phyloP scores from a whole-genome alignment of 129 eudicot genomes.

The Calendula officinalis region DNA sequence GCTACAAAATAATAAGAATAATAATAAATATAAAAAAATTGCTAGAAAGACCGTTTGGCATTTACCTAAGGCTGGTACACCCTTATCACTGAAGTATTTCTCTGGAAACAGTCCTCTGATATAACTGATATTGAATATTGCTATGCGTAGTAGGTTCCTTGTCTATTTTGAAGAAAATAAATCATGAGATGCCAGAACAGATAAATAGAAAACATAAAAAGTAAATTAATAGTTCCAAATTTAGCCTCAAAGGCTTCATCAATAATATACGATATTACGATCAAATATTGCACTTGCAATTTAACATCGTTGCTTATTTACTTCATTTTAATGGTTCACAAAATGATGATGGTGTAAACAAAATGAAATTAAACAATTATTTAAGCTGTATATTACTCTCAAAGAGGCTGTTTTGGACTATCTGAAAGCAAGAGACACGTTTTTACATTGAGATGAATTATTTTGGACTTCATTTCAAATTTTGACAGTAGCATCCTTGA shows the following conservation, averaged over 20 bases:
- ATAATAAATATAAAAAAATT: neutral
- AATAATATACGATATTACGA: slow-evolving; percentile 14
- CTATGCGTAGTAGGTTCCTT: slow-evolving; percentile 96
- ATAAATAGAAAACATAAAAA: slow-evolving; percentile 11
- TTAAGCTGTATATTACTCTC: neutral
- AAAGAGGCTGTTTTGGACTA: neutral
- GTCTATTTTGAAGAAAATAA: slow-evolving; percentile 49
- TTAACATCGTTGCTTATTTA: slow-evolving; percentile 15
- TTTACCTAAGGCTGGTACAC: slow-evolving; percentile 90
- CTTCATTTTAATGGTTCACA: neutral
- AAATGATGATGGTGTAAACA: neutral
- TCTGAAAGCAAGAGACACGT: neutral
- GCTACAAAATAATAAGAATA: neutral
- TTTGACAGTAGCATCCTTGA: slow-evolving; percentile 2
- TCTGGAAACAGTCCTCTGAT: slow-evolving; percentile 98
- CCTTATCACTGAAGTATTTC: slow-evolving; percentile 87
- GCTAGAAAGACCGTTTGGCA: neutral
- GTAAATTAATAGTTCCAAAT: slow-evolving; percentile 4
- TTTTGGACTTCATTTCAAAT: slow-evolving; percentile 10
- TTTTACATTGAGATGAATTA: neutral
- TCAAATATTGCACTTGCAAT: slow-evolving; percentile 19
- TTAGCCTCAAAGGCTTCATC: slow-evolving; percentile 19
- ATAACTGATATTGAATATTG: slow-evolving; percentile 93
- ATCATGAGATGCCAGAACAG: slow-evolving; percentile 18
- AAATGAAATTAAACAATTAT: slow-evolving; percentile 1